A percentile compares a stretch with the other conserved stretches of the same genome.
Evolutionary conservation across 306 rosid genomes (phyloP).

Genomic region (Acacia melanoxylon): DNA sequence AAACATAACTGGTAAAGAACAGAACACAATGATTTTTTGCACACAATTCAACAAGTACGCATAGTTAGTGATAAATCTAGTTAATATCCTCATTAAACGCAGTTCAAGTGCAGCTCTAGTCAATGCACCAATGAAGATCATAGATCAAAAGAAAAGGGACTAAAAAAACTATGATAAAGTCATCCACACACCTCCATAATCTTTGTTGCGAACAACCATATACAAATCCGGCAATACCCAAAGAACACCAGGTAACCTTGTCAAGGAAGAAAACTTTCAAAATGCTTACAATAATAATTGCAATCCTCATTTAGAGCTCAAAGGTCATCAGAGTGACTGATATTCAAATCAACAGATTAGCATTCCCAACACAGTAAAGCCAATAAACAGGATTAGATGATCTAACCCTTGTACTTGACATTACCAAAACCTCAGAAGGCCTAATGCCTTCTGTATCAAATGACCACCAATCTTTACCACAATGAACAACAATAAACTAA

Average conservation of each 20-base stretch:
- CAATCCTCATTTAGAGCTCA: not conserved
- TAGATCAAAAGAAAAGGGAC: not conserved
- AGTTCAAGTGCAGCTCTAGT: not conserved
- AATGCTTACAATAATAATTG: not conserved
- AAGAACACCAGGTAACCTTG: slow-evolving; percentile 72
- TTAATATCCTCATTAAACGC: slow-evolving; percentile 1
- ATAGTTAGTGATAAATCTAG: slow-evolving; percentile 10
- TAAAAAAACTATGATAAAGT: not conserved
- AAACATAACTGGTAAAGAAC: not conserved
- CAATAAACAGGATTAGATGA: too few relatives aligned
- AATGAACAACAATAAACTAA: too few relatives aligned
- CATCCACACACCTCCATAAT: slow-evolving; percentile 77
- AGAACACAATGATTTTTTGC: not conserved
- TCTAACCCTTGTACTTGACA: too few relatives aligned
- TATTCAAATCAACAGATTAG: not conserved
- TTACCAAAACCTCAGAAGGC: too few relatives aligned
- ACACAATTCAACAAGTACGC: not conserved
- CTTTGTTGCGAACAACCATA: slow-evolving; percentile 86
- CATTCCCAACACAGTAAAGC: not conserved
- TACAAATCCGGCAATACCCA: slow-evolving; percentile 98
- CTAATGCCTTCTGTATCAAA: too few relatives aligned
- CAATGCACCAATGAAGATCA: slow-evolving; percentile 4
- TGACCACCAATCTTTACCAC: too few relatives aligned
- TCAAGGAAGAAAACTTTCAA: slow-evolving; percentile 23
- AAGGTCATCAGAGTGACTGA: not conserved